phyloP scores from a whole-genome alignment of 2,329 filamentous ascomycete genomes.

The Penicillium capsulatum region DNA sequence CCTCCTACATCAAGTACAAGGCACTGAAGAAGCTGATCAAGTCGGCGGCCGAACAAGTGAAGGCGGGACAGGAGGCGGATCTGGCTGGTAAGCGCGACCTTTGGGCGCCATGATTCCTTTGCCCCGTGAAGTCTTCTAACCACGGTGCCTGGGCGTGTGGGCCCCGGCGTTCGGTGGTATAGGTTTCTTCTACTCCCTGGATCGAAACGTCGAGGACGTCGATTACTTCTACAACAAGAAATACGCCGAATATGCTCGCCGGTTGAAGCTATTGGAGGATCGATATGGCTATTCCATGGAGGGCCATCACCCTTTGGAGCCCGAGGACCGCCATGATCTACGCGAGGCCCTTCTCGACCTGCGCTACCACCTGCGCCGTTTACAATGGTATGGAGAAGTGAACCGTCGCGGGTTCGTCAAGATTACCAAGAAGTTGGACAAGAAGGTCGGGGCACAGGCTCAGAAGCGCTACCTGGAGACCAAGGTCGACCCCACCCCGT shows the following conservation, averaged over 20 bases:
- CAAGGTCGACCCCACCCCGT: slow-evolving; percentile 83
- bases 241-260: slow-evolving; percentile 75
- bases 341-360: slow-evolving; percentile 87
- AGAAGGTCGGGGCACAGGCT: slow-evolving; percentile 74
- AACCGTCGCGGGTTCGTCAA: slow-evolving; percentile 94
- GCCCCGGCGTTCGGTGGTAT: slow-evolving; percentile 16
- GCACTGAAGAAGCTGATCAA: slow-evolving; percentile 90
- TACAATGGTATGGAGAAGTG: slow-evolving; percentile 97
- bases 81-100: slow-evolving; percentile 69
- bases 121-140: slow-evolving; percentile 18
- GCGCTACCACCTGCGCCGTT: slow-evolving; percentile 77
- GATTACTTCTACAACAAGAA: slow-evolving; percentile 97
- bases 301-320: slow-evolving; percentile 67
- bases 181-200: slow-evolving; percentile 97
- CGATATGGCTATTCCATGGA: slow-evolving; percentile 75
- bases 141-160: slow-evolving; percentile 18
- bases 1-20: slow-evolving; percentile 51
- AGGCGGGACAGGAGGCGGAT: slow-evolving; percentile 72
- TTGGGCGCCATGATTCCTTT: slow-evolving; percentile 4
- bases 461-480: slow-evolving; percentile 84
- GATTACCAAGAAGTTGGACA: slow-evolving; percentile 98
- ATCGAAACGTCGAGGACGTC: slow-evolving; percentile 95
- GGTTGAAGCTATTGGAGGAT: slow-evolving; percentile 80
- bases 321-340: slow-evolving; percentile 86
- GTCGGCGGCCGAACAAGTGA: slow-evolving; percentile 61